A percentile compares a stretch with the other conserved stretches of the same genome.
These are phyloP conservation scores for Monosporozyma aquatica DNA, from an alignment of 805 yeast species.

Conservation along the genomic window DNA sequence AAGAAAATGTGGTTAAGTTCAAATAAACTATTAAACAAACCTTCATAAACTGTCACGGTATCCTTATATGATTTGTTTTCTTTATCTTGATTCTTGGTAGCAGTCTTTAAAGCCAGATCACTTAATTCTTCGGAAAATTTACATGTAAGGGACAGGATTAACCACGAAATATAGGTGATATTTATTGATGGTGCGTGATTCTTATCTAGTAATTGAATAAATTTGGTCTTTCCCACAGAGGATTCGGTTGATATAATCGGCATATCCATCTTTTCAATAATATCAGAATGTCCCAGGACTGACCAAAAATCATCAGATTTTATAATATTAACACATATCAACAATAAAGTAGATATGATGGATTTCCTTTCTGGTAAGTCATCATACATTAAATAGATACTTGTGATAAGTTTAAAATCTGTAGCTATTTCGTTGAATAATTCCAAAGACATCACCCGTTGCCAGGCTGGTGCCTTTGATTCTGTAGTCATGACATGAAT, in stretches of 20 bases:
- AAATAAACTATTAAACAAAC: conserved; percentile 35
- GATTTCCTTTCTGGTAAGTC: conserved; percentile 45
- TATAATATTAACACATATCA: conserved; percentile 33
- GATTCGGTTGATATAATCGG: conserved; percentile 34
- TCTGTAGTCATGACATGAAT: conserved; percentile 62
- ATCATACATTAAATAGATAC: conserved; percentile 58
- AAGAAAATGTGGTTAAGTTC: conserved; percentile 43
- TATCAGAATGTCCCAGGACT: conserved; percentile 29
- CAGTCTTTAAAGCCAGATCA: conserved; percentile 26
- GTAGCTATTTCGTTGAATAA: conserved; percentile 51
- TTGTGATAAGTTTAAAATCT: conserved; percentile 43
- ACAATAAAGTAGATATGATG: conserved; percentile 48
- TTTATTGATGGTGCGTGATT: conserved; percentile 65
- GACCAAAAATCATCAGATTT: conserved; percentile 23
- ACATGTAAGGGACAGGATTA: conserved; percentile 46
- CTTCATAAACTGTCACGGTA: conserved; percentile 19
- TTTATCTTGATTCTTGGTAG: conserved; percentile 31
- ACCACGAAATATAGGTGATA: conserved; percentile 48
- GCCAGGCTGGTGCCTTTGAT: conserved; percentile 57
- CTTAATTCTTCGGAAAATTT: conserved; percentile 58
- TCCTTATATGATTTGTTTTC: conserved; percentile 7
- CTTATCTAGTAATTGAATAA: conserved; percentile 75
- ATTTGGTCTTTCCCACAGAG: conserved; percentile 43
- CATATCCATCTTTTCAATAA: conserved; percentile 25
- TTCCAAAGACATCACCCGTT: conserved; percentile 63